Evolutionary conservation across 306 rosid genomes (phyloP), one percentile per base, ranked within the genome.

Genomic region (Parietaria judaica): DNA sequence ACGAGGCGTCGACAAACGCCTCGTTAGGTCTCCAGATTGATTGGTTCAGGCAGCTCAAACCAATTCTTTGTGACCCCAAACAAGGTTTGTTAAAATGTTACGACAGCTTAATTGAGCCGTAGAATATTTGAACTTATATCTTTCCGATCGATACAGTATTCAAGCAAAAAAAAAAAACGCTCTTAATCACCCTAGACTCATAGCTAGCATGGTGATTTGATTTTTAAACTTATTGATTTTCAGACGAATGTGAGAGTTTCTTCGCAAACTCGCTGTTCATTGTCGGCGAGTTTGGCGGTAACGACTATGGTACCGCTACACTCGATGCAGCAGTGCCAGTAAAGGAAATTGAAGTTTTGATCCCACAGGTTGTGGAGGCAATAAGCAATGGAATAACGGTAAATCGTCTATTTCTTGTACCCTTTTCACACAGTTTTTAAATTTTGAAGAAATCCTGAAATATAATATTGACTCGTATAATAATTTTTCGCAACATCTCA

Each of bases 211-310:
- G 31, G 2, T 23, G 31, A 23, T 23, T 23, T 23, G 31, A 23
- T 23, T 23, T 23, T 23, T 23, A 0, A 23, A 23, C 31, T 23
- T 23, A 23, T 41, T 41, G 45, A 41, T 23, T 43, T 41, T 41
- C 73, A 87, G 91, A 23, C 31, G 31, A 80, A 4, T 87, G 95
- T 74, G 77, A 76, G 36, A 78, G 52, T 61, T 75, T 70, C 81
- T 76, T 87, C 68, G 72, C 70, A 55, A 83, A 48, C 55, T 63
- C 92, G 6, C 76, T 84, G n/a, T 84, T 87, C 67, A 16, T 87
- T 23, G 84, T 84, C 50, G 89, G 96, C 34, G 96, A 84, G 78
- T 84, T 87, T 0, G 96, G 96, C 49, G 96, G 96, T n/a, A 87
- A 87, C 62, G 92, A 87, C 64, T 82, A 82, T 54, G 84, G 82